These are phyloP conservation scores for Dictyophora rubrovolvata DNA, from an alignment of 768 basidiomycete genomes.

Conservation along the genomic window DNA sequence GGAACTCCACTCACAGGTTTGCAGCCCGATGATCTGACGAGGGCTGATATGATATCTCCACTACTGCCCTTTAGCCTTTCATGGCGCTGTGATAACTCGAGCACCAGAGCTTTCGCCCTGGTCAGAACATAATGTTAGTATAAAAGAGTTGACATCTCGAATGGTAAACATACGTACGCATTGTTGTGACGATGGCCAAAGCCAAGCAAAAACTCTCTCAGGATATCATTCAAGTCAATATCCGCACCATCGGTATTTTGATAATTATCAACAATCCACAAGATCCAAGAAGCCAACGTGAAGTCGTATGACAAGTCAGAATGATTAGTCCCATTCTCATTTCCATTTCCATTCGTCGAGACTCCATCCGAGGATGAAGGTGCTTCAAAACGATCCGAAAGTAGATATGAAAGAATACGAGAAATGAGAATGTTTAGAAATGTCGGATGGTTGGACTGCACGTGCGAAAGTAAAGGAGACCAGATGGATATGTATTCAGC, in stretches of 20 bases:
- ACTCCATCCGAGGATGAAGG: not conserved
- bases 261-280: slow-evolving; percentile 45
- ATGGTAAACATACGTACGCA: slow-evolving; percentile 26
- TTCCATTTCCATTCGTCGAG: too few relatives aligned
- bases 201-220: slow-evolving; percentile 31
- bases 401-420: slow-evolving; percentile 31
- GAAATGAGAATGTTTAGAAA: slow-evolving; percentile 41
- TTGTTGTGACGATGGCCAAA: slow-evolving; percentile 22
- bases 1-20: not conserved
- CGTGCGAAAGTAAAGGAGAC: slow-evolving; percentile 51
- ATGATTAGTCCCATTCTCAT: slow-evolving; percentile 13
- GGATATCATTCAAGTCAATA: slow-evolving; percentile 33
- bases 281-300: slow-evolving; percentile 61
- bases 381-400: slow-evolving; percentile 13
- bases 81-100: slow-evolving; percentile 29
- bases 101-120: slow-evolving; percentile 26
- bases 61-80: slow-evolving; percentile 19
- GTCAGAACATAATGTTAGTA: not conserved
- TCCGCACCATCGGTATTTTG: slow-evolving; percentile 24
- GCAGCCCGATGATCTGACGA: not conserved
- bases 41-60: not conserved
- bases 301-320: slow-evolving; percentile 39
- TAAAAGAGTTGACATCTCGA: not conserved
- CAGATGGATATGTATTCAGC: slow-evolving; percentile 45
- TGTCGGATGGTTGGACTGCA: slow-evolving; percentile 44